Base-by-base conservation (phyloP, 345 rosid species). In the Populus davidiana region DNA sequence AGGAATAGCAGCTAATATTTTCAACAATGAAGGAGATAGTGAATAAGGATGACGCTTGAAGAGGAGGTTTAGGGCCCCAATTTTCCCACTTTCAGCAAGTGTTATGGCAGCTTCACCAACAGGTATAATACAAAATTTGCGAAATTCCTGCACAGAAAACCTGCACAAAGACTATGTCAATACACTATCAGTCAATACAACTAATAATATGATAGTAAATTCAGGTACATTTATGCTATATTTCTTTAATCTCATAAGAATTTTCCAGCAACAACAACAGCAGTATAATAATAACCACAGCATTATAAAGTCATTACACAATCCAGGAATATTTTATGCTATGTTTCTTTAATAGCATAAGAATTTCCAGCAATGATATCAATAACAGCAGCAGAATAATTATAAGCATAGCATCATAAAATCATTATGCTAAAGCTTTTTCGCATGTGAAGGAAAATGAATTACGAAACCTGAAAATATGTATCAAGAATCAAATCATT, bases 1-100 rank as follows among this genome's bases (percentile, higher is more conserved):
- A 35, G 99, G 97, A 87, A 96, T 82, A 76, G 97, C 88, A 71
- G 94, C 83, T 86, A 93, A 82, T 79, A 93, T 82, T 85, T 88
- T 80, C 87, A 96, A 83, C 81, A 87, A 81, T 75, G 79, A 90
- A 59, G 91, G 82, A 86, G 87, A 82, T 68, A 92, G 79, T 44
- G 98, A 92, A 88, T 86, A 90, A 81, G 95, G 97, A 90, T 96
- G 98, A 21, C 97, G 96, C 88, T 96, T 96, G 82, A 96, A 92
- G 65, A 92, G 92, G 67, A 92, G 93, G 79, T 93, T 93, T 35
- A 96, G 84, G 59, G 98, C 96, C 80, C 98, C 99, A 75, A 96
- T 90, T 83, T 93, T 96, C 72, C 99, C 99, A 77, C 86, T 92
- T 87, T 93, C 97, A 79, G 98, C 93, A 77, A 96, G 97, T 69